phyloP scores from a whole-genome alignment of 2,329 filamentous ascomycete genomes.

The Emergomyces pasteurianus region DNA sequence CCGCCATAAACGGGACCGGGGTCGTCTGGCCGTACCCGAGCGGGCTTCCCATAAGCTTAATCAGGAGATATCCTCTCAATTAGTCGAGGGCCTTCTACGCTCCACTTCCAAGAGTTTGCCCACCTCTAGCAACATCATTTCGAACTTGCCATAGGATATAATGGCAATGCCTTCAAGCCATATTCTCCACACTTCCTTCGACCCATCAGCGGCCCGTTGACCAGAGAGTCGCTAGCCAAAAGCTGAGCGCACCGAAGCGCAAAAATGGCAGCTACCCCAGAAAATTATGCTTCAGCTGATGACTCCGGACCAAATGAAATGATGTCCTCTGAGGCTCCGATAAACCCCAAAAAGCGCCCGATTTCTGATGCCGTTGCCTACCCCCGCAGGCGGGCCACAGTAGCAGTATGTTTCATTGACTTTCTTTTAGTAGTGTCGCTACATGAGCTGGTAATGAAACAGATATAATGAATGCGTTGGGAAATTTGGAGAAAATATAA shows the following conservation, averaged over 20 bases:
- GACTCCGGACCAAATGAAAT: background rate
- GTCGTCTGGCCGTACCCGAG: background rate
- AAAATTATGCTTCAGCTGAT: too few species aligned
- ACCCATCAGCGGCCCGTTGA: background rate
- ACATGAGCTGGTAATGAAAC: too few species aligned
- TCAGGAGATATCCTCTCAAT: background rate
- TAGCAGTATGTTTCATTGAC: too few species aligned
- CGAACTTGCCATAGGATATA: background rate
- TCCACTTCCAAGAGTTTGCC: background rate
- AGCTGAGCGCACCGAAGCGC: too few species aligned
- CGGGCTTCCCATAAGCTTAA: too few species aligned
- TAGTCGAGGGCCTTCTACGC: background rate
- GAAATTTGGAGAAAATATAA: too few species aligned
- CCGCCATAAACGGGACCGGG: background rate
- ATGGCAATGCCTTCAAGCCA: constrained; percentile 1
- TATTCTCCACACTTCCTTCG: background rate
- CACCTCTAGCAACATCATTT: background rate
- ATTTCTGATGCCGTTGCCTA: too few species aligned
- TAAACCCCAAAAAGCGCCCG: too few species aligned
- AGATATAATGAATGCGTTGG: too few species aligned
- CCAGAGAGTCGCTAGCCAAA: background rate
- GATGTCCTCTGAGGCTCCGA: constrained; percentile 40
- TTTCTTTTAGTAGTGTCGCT: too few species aligned
- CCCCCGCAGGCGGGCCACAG: too few species aligned
- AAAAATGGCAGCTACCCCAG: too few species aligned